Conservation (phyloP, 768 basidiomycete species). For the Mycena amicta region DNA sequence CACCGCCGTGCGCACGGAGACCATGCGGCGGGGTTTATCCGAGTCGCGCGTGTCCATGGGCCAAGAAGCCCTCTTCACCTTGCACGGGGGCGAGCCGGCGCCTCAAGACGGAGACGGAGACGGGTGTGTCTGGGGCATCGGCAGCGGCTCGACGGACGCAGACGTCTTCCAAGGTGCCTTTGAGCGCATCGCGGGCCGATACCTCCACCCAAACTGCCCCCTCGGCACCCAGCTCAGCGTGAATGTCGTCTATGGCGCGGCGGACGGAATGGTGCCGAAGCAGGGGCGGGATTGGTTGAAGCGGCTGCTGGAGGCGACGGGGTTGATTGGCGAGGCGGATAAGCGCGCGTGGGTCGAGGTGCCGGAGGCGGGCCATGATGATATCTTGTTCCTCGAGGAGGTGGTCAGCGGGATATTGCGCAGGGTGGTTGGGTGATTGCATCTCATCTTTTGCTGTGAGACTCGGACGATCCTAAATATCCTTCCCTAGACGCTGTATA, state of each 20-base stretch:
- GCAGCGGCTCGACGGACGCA: constrained; percentile 7
- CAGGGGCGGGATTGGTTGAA: constrained; percentile 14
- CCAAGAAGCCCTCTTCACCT: constrained; percentile 17
- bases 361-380: constrained; percentile 16
- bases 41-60: constrained; percentile 16
- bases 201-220: not conserved
- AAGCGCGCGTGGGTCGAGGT: constrained; percentile 13
- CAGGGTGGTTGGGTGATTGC: constrained; percentile 2
- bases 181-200: constrained; percentile 2
- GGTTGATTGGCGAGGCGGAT: not conserved
- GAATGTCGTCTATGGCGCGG: constrained; percentile 16
- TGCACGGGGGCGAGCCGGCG: constrained; percentile 1
- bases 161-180: constrained; percentile 9
- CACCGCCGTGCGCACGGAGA: not conserved
- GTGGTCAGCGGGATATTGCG: constrained; percentile 8
- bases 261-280: constrained; percentile 17
- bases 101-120: not conserved
- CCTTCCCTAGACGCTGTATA: no score
- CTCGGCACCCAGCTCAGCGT: not conserved
- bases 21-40: constrained; percentile 1
- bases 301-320: not conserved
- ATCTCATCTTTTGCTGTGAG: no score
- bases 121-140: constrained; percentile 16
- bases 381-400: constrained; percentile 15
- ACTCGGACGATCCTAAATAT: no score